Evolutionary conservation across 805 yeast species (phyloP), one percentile per base, ranked within the genome.

Genomic region (Metschnikowia cerradonensis): DNA sequence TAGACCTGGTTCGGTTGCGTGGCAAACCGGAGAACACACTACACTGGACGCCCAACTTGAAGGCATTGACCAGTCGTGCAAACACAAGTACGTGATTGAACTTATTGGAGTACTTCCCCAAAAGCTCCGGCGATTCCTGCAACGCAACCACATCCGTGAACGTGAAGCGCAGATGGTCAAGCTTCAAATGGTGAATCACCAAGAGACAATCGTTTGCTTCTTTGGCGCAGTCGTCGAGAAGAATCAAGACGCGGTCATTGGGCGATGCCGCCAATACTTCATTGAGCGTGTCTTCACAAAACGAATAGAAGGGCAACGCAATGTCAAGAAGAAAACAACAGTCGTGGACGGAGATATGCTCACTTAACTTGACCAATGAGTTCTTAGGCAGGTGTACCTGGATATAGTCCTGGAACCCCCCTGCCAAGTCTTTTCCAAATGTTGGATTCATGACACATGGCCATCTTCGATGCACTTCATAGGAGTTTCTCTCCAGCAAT

Each of bases 161-260:
- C 3, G 60, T 56, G 45, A 56, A 53, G 15, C 44, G 47, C 37
- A 50, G 45, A 13, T 53, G 56, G 34, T 57, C 52, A 19, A 55
- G 55, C 19, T 36, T 40, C 23, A 71, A 62, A 47, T 67, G 63
- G 44, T 62, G 65, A 35, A 70, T 51, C 6, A 71, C 70, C 35
- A 72, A 58, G 10, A 71, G 58, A 13, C 72, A 61, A 52, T 73
- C 77, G 57, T 72, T 72, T n/a, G 70, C 54, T 50, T 72, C 72
- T 32, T 56, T 60, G 6, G 42, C 30, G 14, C 56, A 47, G 45
- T 71, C 68, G 47, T 65, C 62, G n/a, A 72, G 52, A 1, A 71
- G 45, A 3, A 72, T 52, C 51, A 72, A 56, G 5, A 63, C 49
- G n/a, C 59, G 62, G 10, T 60, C 58, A 2, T 34, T 43, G 3